Conservation (phyloP, 306 rosid species). For the Cucumis melo region DNA sequence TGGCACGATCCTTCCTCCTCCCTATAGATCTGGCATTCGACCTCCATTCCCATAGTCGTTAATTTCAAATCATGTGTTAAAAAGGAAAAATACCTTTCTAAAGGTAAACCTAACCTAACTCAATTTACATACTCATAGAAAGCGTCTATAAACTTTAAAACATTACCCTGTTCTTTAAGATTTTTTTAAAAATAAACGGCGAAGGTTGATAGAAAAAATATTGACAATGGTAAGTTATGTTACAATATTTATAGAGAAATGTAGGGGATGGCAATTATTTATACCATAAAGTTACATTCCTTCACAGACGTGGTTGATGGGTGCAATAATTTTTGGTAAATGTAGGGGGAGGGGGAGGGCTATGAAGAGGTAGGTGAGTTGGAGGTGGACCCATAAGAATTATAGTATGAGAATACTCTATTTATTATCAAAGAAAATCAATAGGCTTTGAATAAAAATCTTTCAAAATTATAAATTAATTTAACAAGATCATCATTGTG, state of each 20-base stretch:
- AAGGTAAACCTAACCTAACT: too few relatives aligned
- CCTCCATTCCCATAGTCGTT: too few relatives aligned
- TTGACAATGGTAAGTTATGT: not conserved
- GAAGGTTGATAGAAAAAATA: not conserved
- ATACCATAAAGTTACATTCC: not conserved
- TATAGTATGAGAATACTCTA: not conserved
- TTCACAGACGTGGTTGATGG: not conserved
- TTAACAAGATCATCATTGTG: not conserved
- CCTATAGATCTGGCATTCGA: too few relatives aligned
- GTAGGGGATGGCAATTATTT: too few relatives aligned
- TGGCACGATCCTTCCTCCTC: too few relatives aligned
- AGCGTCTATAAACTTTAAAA: too few relatives aligned
- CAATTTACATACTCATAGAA: too few relatives aligned
- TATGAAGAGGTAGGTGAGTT: not conserved
- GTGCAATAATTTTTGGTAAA: not conserved
- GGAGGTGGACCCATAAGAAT: not conserved
- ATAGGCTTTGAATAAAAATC: not conserved
- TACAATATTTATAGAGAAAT: not conserved
- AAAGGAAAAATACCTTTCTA: too few relatives aligned
- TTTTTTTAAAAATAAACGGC: too few relatives aligned
- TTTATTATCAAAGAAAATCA: not conserved
- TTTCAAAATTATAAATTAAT: too few relatives aligned
- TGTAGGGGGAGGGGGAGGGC: not conserved
- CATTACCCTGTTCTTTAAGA: too few relatives aligned
- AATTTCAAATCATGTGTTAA: too few relatives aligned